These are phyloP conservation scores for Neonectria hederae DNA, from an alignment of 2,329 filamentous ascomycete species.

Conservation along the genomic window DNA sequence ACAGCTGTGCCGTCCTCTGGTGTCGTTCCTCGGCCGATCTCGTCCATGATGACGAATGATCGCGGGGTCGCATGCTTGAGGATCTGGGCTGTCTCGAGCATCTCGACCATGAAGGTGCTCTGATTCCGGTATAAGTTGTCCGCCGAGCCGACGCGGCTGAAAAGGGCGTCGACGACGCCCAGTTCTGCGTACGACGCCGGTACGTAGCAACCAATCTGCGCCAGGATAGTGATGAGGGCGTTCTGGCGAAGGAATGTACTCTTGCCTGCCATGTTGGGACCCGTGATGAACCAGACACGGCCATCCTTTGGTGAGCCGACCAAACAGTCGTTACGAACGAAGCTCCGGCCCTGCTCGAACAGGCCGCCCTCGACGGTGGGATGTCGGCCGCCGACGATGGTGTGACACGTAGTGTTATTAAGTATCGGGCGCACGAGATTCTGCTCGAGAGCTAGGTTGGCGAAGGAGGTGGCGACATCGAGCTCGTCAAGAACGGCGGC, in stretches of 20 bases:
- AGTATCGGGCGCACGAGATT: slow-evolving; percentile 78
- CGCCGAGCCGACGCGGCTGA: slow-evolving; percentile 90
- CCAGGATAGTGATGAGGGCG: slow-evolving; percentile 91
- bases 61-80: slow-evolving; percentile 83
- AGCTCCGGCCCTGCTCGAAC: slow-evolving; percentile 79
- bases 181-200: slow-evolving; percentile 87
- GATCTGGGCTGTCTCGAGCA: slow-evolving; percentile 95
- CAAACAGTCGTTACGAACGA: slow-evolving; percentile 87
- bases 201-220: slow-evolving; percentile 92
- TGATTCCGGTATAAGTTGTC: slow-evolving; percentile 96
- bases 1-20: slow-evolving; percentile 92
- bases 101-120: slow-evolving; percentile 99
- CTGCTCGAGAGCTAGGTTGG: slow-evolving; percentile 79
- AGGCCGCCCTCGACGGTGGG: slow-evolving; percentile 91
- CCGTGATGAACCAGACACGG: slow-evolving; percentile 73
- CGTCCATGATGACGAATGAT: slow-evolving; percentile 98
- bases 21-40: slow-evolving; percentile 93
- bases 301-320: slow-evolving; percentile 75
- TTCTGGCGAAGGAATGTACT: slow-evolving; percentile 96
- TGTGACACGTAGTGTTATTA: slow-evolving; percentile 71
- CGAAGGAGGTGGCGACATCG: slow-evolving; percentile 89
- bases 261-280: slow-evolving; percentile 99
- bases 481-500: slow-evolving; percentile 92
- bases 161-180: slow-evolving; percentile 94
- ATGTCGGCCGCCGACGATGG: slow-evolving; percentile 87